Conservation (phyloP, 139 green algal species). For the Tetradesmus obliquus region DNA sequence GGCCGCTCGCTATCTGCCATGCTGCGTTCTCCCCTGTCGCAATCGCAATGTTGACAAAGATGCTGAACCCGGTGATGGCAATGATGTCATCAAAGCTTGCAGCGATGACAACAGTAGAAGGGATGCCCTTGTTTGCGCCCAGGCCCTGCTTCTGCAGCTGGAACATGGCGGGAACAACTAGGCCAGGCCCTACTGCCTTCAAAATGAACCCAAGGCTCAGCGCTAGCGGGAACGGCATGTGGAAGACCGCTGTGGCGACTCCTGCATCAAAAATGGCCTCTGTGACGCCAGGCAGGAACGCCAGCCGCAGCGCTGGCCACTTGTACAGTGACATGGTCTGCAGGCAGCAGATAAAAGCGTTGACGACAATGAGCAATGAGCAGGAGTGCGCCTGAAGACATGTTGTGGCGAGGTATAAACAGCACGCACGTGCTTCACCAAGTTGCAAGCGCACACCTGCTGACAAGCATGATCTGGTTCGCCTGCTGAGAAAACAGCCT, state of each 20-base stretch:
- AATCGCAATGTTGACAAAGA: constrained; percentile 83
- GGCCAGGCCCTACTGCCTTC: constrained; percentile 84
- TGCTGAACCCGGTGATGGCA: constrained; percentile 86
- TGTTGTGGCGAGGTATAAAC: background rate
- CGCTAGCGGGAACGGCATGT: constrained; percentile 67
- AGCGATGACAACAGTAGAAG: constrained; percentile 83
- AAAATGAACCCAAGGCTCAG: constrained; percentile 90
- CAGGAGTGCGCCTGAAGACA: no score
- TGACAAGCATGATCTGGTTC: no score
- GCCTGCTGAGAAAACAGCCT: no score
- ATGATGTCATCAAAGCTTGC: constrained; percentile 91
- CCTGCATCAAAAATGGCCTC: constrained; percentile 80
- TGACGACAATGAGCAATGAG: no score
- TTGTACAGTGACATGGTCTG: constrained; percentile 53
- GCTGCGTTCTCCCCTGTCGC: constrained; percentile 26
- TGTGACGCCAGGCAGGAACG: constrained; percentile 64
- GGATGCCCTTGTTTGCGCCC: constrained; percentile 82
- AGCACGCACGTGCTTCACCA: no score
- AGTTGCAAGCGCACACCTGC: no score
- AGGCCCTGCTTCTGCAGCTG: constrained; percentile 78
- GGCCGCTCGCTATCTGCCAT: constrained; percentile 48
- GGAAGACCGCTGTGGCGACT: constrained; percentile 67
- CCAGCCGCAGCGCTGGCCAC: constrained; percentile 46
- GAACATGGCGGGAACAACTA: constrained; percentile 93
- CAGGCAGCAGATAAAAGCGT: background rate